Conservation (phyloP, 768 basidiomycete genomes). For the Tylopilus plumbeoviolaceoides region DNA sequence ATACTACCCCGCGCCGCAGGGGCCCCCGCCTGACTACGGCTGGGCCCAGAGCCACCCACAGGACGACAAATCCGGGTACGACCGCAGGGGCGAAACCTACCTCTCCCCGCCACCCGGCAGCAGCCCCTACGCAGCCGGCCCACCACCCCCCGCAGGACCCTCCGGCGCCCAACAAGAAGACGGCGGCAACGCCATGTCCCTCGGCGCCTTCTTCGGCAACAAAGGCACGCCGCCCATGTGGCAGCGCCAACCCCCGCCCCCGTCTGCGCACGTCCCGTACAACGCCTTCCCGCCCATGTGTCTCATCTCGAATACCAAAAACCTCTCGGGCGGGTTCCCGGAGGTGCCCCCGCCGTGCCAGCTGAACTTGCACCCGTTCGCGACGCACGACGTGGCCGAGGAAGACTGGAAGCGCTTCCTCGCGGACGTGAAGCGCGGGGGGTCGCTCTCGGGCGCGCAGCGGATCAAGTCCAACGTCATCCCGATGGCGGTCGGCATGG, state of each 20-base stretch:
- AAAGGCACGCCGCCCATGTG: conserved; percentile 25
- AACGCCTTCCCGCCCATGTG: conserved; percentile 29
- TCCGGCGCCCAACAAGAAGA: neutral
- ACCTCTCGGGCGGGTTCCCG: conserved; percentile 43
- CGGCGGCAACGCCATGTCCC: conserved; percentile 8
- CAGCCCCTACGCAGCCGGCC: neutral
- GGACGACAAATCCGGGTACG: neutral
- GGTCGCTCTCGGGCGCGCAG: conserved; percentile 33
- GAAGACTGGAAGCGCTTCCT: conserved; percentile 49
- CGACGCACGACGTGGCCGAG: conserved; percentile 44
- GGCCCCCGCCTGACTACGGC: conserved; percentile 12
- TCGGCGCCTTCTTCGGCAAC: conserved; percentile 26
- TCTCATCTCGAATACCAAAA: conserved; percentile 22
- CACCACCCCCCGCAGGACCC: neutral
- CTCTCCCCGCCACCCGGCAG: neutral
- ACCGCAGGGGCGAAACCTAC: neutral
- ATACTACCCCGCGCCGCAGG: neutral
- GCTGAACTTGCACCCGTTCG: conserved; percentile 45
- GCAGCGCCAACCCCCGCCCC: conserved; percentile 17
- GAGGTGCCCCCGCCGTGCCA: conserved; percentile 38
- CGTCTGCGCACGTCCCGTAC: conserved; percentile 8
- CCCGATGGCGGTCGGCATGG: conserved; percentile 30
- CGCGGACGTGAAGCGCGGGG: conserved; percentile 33
- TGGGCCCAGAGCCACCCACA: conserved; percentile 6
- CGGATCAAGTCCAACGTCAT: conserved; percentile 30